These are phyloP conservation scores for Diaporthe destruens DNA, from an alignment of 2,329 filamentous ascomycete species.

Conservation along the genomic window DNA sequence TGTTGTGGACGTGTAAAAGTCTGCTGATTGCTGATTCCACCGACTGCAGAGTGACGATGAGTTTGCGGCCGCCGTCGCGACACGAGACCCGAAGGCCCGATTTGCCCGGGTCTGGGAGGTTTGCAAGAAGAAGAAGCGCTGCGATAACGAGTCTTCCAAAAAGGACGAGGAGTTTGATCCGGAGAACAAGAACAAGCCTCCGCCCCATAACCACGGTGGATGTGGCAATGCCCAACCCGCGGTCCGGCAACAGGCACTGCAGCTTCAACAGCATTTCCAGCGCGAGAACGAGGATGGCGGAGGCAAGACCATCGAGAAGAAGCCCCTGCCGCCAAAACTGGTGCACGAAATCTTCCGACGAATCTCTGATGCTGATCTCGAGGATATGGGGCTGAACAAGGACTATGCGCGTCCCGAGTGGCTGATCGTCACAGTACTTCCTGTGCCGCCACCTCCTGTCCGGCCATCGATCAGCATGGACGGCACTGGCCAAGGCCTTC, in stretches of 20 bases:
- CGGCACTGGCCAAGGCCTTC: constrained; percentile 89
- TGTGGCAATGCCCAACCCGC: constrained; percentile 93
- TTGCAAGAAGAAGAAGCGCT: constrained; percentile 89
- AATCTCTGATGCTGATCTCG: constrained; percentile 84
- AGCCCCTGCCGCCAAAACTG: constrained; percentile 84
- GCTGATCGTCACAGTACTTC: constrained; percentile 96
- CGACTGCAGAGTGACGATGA: constrained; percentile 81
- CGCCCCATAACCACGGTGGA: constrained; percentile 80
- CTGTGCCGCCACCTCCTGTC: constrained; percentile 94
- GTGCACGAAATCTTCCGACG: constrained; percentile 88
- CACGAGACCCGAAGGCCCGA: constrained; percentile 92
- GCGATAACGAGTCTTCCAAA: constrained; percentile 80
- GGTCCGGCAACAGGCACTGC: constrained; percentile 88
- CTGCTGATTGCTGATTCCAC: constrained; percentile 64
- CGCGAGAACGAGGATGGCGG: constrained; percentile 72
- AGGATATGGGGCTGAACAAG: constrained; percentile 89
- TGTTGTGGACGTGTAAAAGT: constrained; percentile 60
- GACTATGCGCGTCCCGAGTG: constrained; percentile 97
- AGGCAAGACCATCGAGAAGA: constrained; percentile 80
- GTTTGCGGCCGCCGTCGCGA: constrained; percentile 83
- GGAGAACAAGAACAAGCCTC: constrained; percentile 65
- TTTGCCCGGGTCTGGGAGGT: constrained; percentile 94
- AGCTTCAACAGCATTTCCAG: constrained; percentile 68
- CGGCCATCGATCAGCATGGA: constrained; percentile 98
- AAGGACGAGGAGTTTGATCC: constrained; percentile 78